Percentiles rank a stretch among this genome's conserved stretches.
phyloP scores from a whole-genome alignment of 345 rosid species.

The Eucalyptus urophylla region DNA sequence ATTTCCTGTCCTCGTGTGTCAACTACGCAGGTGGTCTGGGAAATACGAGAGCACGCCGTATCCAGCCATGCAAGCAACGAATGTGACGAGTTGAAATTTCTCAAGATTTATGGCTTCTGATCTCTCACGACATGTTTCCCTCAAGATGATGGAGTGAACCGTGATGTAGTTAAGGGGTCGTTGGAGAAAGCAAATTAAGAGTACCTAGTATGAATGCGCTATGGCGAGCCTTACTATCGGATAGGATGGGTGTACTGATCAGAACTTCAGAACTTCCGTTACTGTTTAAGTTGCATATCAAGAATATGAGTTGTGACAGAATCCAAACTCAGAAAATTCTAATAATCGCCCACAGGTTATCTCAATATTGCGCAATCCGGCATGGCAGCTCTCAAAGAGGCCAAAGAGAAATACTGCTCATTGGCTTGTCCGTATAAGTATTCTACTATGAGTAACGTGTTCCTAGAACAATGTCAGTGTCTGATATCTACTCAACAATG shows the following conservation, averaged over 20 bases:
- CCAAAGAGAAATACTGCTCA: neutral
- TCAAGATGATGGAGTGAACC: neutral
- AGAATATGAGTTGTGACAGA: neutral
- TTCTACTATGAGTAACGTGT: neutral
- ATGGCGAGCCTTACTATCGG: neutral
- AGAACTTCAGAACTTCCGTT: neutral
- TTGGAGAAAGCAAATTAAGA: neutral
- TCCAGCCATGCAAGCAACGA: constrained; percentile 11
- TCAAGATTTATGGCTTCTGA: neutral
- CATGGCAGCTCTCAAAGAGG: neutral
- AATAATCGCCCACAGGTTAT: neutral
- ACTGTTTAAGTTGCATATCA: neutral
- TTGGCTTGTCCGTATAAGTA: neutral
- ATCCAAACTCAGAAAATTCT: neutral
- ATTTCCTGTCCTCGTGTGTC: neutral
- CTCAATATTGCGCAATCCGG: neutral
- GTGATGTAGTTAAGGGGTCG: neutral
- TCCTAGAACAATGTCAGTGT: neutral
- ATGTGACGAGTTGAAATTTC: neutral
- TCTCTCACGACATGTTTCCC: neutral
- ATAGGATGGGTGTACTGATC: neutral
- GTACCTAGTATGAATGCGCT: neutral
- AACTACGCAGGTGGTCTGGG: constrained; percentile 57
- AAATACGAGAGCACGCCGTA: constrained; percentile 51
- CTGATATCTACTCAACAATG: neutral